Evolutionary conservation across 2,329 filamentous ascomycete species (phyloP).

Genomic region (Aspergillus sp.): DNA sequence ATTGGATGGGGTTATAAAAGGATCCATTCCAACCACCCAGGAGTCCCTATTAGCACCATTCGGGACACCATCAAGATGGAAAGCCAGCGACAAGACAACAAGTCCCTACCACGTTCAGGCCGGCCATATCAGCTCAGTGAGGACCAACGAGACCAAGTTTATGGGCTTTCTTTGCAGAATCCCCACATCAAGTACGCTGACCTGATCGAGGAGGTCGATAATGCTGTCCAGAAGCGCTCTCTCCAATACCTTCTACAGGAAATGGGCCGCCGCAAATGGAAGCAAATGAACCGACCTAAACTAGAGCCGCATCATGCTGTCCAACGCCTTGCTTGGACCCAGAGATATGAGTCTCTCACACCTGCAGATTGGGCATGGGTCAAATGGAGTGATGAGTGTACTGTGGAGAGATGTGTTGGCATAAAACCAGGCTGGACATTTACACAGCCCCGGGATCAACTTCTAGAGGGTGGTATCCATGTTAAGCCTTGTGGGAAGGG

Average conservation of each 20-base stretch:
- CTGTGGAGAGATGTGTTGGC: too few species aligned
- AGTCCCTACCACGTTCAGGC: neutral
- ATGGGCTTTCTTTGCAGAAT: neutral
- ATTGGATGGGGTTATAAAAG: neutral
- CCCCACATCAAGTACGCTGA: neutral
- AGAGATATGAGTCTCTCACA: too few species aligned
- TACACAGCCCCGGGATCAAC: too few species aligned
- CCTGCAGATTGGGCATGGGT: too few species aligned
- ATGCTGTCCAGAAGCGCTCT: neutral
- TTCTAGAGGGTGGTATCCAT: too few species aligned
- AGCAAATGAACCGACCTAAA: neutral
- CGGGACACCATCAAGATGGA: neutral
- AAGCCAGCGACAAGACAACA: neutral
- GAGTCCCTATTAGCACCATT: neutral
- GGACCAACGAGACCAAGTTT: neutral
- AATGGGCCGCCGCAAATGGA: neutral
- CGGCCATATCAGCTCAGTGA: neutral
- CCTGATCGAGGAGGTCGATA: neutral
- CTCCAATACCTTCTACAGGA: neutral
- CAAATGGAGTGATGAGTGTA: too few species aligned
- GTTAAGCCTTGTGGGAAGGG: too few species aligned
- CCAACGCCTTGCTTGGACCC: too few species aligned
- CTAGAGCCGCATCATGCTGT: too few species aligned
- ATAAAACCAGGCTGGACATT: too few species aligned
- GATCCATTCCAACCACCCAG: neutral